These are phyloP conservation scores for Thalassiosira delicatula DNA, from an alignment of 352 stramenopile species.

Conservation along the genomic window DNA sequence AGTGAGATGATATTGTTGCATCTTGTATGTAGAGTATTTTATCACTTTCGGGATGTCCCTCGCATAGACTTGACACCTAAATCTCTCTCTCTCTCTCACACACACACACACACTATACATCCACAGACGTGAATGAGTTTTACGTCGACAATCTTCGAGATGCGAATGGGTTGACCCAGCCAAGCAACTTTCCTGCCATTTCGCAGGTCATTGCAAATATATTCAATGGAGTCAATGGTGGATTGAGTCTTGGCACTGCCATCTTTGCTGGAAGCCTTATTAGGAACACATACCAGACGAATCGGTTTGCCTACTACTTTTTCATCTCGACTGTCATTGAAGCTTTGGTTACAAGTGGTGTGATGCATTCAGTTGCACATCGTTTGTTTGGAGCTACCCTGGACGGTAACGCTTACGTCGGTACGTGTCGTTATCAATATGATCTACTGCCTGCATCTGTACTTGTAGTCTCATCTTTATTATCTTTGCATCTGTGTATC, in stretches of 20 bases:
- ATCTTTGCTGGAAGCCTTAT: slow-evolving; percentile 3
- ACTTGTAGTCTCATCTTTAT: too few relatives aligned
- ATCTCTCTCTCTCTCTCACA: too few relatives aligned
- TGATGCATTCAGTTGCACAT: slow-evolving; percentile 28
- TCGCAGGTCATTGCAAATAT: slow-evolving; percentile 19
- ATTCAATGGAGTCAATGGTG: slow-evolving; percentile 25
- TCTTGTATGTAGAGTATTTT: neutral
- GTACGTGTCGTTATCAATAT: neutral
- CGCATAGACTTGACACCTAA: too few relatives aligned
- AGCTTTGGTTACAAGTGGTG: slow-evolving; percentile 18
- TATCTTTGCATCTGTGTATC: too few relatives aligned
- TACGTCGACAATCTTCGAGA: slow-evolving; percentile 24
- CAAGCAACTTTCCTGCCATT: slow-evolving; percentile 12
- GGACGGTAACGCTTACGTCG: slow-evolving; percentile 14
- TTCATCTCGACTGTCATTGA: slow-evolving; percentile 13
- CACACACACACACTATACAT: too few relatives aligned
- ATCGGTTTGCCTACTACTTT: neutral
- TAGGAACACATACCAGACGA: neutral
- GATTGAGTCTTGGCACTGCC: slow-evolving; percentile 1
- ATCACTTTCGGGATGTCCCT: too few relatives aligned
- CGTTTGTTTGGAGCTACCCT: slow-evolving; percentile 18
- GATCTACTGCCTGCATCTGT: too few relatives aligned
- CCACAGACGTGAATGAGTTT: slow-evolving; percentile 18
- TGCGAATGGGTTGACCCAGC: slow-evolving; percentile 9
- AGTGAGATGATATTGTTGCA: neutral